Percentiles rank a stretch among this genome's conserved stretches.
Conservation (phyloP, 768 basidiomycete species). For the Coprinellus micaceus region DNA sequence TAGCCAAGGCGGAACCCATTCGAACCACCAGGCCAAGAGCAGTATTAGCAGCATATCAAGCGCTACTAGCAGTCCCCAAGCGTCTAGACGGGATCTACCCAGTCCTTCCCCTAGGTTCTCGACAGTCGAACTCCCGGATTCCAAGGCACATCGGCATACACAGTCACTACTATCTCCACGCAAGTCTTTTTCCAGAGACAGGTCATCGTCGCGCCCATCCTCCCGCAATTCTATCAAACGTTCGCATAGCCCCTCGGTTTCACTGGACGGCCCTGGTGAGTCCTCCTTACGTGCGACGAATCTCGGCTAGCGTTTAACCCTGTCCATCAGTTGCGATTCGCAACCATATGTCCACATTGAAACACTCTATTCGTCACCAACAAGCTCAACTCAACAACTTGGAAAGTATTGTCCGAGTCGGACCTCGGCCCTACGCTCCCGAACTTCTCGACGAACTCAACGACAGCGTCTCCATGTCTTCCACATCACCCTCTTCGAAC, state of each 20-base stretch:
- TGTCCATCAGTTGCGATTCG: slow-evolving; percentile 65
- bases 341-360: slow-evolving; percentile 76
- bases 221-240: slow-evolving; percentile 38
- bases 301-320: not conserved
- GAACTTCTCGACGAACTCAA: slow-evolving; percentile 21
- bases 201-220: slow-evolving; percentile 39
- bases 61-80: not conserved
- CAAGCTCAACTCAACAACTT: slow-evolving; percentile 73
- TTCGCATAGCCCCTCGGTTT: slow-evolving; percentile 53
- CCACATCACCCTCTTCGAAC: slow-evolving; percentile 33
- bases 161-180: not conserved
- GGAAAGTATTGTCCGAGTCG: slow-evolving; percentile 64
- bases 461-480: slow-evolving; percentile 29
- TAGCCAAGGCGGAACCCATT: not conserved
- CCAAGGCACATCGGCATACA: not conserved
- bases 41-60: not conserved
- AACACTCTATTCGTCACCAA: slow-evolving; percentile 79
- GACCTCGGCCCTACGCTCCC: slow-evolving; percentile 58
- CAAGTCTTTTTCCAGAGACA: slow-evolving; percentile 21
- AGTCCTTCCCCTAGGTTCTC: not conserved
- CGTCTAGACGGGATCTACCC: not conserved
- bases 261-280: slow-evolving; percentile 67
- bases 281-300: slow-evolving; percentile 9
- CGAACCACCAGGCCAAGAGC: not conserved
- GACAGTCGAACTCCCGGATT: not conserved